Percentiles rank a stretch among this genome's conserved stretches.
phyloP scores from a whole-genome alignment of 1,139 yeast genomes.

The Blastobotrys arbuscula region DNA sequence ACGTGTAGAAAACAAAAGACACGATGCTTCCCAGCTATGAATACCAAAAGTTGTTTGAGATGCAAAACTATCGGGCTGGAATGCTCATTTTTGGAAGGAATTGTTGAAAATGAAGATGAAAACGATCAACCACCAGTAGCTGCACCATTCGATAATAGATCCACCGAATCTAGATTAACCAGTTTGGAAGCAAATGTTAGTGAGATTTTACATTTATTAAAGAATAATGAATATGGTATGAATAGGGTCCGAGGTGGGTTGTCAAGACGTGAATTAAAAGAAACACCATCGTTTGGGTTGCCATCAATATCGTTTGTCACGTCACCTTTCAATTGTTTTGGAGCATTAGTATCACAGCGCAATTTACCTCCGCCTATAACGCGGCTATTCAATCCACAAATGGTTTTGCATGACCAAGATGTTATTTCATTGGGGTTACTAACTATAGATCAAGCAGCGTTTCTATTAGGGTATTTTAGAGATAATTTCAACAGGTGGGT shows the following conservation, averaged over 20 bases:
- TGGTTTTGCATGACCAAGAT: constrained; percentile 37
- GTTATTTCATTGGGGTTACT: constrained; percentile 47
- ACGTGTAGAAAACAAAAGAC: constrained; percentile 59
- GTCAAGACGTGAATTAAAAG: constrained; percentile 18
- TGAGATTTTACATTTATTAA: constrained; percentile 24
- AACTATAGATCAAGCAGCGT: constrained; percentile 45
- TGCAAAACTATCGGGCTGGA: constrained; percentile 46
- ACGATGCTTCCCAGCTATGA: constrained; percentile 50
- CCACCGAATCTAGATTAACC: constrained; percentile 21
- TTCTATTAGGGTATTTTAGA: constrained; percentile 53
- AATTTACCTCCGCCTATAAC: constrained; percentile 44
- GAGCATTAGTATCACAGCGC: constrained; percentile 34
- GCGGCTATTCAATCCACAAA: constrained; percentile 37
- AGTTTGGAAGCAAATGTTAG: constrained; percentile 23
- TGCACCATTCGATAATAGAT: constrained; percentile 23
- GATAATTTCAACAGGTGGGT: constrained; percentile 75
- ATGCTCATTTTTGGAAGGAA: constrained; percentile 44
- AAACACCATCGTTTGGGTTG: constrained; percentile 36
- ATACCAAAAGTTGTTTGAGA: constrained; percentile 47
- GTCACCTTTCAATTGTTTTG: constrained; percentile 48
- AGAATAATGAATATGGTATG: constrained; percentile 13
- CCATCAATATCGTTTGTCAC: constrained; percentile 42
- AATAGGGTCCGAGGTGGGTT: constrained; percentile 9
- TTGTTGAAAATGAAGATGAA: constrained; percentile 14
- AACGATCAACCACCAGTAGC: constrained; percentile 13